Conservation (phyloP, 2,329 filamentous ascomycete species). For the Arthrobotrys sinensis region DNA sequence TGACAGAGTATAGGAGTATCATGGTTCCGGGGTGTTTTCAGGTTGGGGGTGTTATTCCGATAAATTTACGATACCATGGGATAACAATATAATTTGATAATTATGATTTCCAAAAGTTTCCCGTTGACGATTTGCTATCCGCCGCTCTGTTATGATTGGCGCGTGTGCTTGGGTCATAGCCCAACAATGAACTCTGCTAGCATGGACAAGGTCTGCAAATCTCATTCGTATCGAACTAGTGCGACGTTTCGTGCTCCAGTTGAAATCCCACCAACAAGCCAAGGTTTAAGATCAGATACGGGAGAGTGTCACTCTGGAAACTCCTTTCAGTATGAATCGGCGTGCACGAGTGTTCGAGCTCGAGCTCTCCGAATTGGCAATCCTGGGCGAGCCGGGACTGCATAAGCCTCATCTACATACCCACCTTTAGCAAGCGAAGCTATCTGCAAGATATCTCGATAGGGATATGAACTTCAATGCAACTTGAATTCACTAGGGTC, state of each 20-base stretch:
- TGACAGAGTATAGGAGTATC: slow-evolving; percentile 9
- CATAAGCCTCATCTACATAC: slow-evolving; percentile 17
- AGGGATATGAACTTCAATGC: slow-evolving; percentile 27
- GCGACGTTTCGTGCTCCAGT: not conserved
- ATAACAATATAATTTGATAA: slow-evolving; percentile 30
- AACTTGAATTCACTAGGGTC: slow-evolving; percentile 1
- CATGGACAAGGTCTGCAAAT: slow-evolving; percentile 30
- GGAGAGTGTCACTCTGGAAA: slow-evolving; percentile 22
- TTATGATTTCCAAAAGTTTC: slow-evolving; percentile 10
- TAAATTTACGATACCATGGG: slow-evolving; percentile 26
- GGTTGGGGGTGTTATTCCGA: slow-evolving; percentile 12
- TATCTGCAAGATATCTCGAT: slow-evolving; percentile 38
- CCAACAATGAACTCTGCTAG: not conserved
- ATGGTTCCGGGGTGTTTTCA: slow-evolving; percentile 16
- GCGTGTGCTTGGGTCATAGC: not conserved
- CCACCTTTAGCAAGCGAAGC: slow-evolving; percentile 21
- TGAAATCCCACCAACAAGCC: not conserved
- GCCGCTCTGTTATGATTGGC: not conserved
- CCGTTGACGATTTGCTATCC: slow-evolving; percentile 5
- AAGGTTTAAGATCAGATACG: slow-evolving; percentile 11
- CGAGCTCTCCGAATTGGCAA: slow-evolving; percentile 17
- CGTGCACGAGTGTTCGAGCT: slow-evolving; percentile 19
- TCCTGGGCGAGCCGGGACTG: slow-evolving; percentile 30
- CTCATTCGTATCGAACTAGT: slow-evolving; percentile 2
- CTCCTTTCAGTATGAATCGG: slow-evolving; percentile 9